A percentile compares a stretch with the other conserved stretches of the same genome.
Conservation (phyloP, 768 basidiomycete species). For the Gymnopilus dilepis region DNA sequence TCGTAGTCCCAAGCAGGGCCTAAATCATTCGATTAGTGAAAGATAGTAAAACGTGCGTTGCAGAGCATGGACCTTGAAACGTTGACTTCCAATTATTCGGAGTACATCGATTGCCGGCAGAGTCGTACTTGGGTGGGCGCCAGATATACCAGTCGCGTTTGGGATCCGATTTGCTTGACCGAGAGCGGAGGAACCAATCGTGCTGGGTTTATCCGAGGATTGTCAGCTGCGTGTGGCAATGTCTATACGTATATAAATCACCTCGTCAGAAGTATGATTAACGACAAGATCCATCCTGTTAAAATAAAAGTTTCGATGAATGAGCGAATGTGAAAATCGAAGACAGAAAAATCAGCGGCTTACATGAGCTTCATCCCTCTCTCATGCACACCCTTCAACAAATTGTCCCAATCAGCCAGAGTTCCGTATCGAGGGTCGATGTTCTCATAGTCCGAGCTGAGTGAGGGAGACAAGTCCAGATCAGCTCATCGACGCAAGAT, state of each 20-base stretch:
- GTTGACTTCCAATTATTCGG: conserved; percentile 78
- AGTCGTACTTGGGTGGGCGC: conserved; percentile 61
- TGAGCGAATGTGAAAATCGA: neutral
- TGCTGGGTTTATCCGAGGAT: conserved; percentile 47
- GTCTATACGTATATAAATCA: conserved; percentile 24
- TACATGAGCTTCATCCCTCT: conserved; percentile 76
- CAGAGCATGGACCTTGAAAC: conserved; percentile 60
- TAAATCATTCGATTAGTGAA: conserved; percentile 21
- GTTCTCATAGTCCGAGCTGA: conserved; percentile 66
- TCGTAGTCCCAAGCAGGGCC: conserved; percentile 78
- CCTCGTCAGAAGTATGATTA: conserved; percentile 75
- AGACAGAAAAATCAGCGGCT: conserved; percentile 22
- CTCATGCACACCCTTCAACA: conserved; percentile 58
- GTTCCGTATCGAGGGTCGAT: conserved; percentile 72
- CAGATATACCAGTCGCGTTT: conserved; percentile 83
- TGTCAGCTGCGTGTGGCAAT: neutral
- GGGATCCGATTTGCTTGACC: conserved; percentile 52
- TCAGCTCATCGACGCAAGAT: neutral
- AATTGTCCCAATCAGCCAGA: conserved; percentile 60
- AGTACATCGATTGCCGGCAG: conserved; percentile 56
- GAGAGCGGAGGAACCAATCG: conserved; percentile 70
- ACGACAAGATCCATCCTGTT: conserved; percentile 77
- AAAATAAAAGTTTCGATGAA: neutral
- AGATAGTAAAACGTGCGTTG: neutral
- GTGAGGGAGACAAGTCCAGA: neutral